Base-by-base conservation (phyloP, 192 early-diverging fungal genomes). In the Backusella mclennaniae region DNA sequence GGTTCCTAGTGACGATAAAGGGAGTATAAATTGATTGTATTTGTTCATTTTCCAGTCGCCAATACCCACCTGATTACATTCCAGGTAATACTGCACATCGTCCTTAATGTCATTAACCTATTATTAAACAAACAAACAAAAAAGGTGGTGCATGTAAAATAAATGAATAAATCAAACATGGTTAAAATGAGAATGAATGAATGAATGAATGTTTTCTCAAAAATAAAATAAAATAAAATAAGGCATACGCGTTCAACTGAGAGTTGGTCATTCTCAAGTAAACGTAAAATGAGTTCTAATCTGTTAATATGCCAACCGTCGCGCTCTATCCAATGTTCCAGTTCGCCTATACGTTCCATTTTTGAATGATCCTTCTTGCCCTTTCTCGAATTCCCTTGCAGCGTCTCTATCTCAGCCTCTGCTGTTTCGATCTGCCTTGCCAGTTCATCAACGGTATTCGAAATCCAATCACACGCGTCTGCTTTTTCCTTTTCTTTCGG, bases 401-500 rank as follows among this genome's bases (percentile, higher is more conserved):
- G 86, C 66, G 67, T 89, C 85, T 99, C 98, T 21, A 92, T 86
- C 77, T 98, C 94, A 26, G 95, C 93, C 82, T 99, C 98, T 41
- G 94, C 84, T n/a, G 89, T 89, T 79, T 99, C 98, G 49, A 99
- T 93, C 77, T 98, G 98, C 15, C 92, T 90, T 29, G 87, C 87
- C 42, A 99, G 85, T 67, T 89, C 85, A 76, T 98, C 97, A 4
- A 97, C 95, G 35, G 85, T 89, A 15, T 90, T 91, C 23, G 94
- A 88, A 33, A 99, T 87, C 92, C 94, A 98, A 35, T 93, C 89
- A 70, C 94, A 88, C 17, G 93, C 80, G 23, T 98, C 96, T 39
- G 90, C 85, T 77, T 96, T 96, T 80, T 97, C 94, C 78, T 93
- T 93, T 73, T 97, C 97, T 80, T 94, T 92, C 4, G 98, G 98